These are phyloP conservation scores for Ceratobasidium sp. DNA, from an alignment of 1,284 basidiomycete genomes.

Conservation along the genomic window DNA sequence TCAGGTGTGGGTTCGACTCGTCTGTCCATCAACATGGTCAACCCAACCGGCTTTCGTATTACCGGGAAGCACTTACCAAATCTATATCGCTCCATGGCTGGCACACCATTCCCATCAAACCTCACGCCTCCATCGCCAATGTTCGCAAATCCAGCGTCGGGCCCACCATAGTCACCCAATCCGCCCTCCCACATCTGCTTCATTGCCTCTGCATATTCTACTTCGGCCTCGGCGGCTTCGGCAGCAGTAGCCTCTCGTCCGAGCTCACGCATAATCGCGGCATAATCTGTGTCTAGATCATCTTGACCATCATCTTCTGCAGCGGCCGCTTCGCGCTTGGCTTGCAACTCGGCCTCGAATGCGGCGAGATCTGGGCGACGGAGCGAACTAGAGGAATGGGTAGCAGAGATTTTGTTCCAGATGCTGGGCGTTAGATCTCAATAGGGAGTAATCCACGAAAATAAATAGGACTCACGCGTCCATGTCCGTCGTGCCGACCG, in stretches of 20 bases:
- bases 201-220: constrained; percentile 71
- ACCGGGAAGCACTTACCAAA: constrained; percentile 70
- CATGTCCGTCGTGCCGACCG: constrained; percentile 56
- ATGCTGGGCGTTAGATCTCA: constrained; percentile 31
- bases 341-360: constrained; percentile 42
- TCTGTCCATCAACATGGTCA: constrained; percentile 58
- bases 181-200: constrained; percentile 73
- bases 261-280: constrained; percentile 76
- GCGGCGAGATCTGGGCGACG: constrained; percentile 24
- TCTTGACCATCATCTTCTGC: constrained; percentile 38
- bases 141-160: constrained; percentile 57
- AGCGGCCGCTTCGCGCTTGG: constrained; percentile 35
- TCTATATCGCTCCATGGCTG: constrained; percentile 73
- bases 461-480: constrained; percentile 53
- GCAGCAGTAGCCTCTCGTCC: constrained; percentile 60
- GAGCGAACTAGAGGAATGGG: constrained; percentile 25
- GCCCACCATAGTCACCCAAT: constrained; percentile 60
- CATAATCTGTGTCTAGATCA: constrained; percentile 84
- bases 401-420: constrained; percentile 38
- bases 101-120: constrained; percentile 79
- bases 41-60: constrained; percentile 21
- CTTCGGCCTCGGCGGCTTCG: constrained; percentile 62
- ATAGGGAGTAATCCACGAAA: neutral
- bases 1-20: constrained; percentile 76
- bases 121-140: constrained; percentile 55